Conservation (phyloP, 2,329 filamentous ascomycete species). For the Sarocladiaceae sp. region DNA sequence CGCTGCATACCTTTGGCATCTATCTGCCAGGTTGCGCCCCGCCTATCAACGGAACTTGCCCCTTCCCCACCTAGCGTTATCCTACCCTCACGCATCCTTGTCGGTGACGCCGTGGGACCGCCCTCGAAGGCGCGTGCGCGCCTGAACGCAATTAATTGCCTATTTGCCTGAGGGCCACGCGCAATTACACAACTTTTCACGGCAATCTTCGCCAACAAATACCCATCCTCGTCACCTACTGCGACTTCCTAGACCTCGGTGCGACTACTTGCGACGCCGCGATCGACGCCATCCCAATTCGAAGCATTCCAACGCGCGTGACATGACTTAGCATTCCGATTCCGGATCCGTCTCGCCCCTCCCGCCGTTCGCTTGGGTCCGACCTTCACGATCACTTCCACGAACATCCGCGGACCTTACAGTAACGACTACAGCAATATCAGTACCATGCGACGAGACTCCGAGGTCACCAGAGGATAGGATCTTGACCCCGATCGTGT, state of each 20-base stretch:
- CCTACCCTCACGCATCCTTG: conserved; percentile 5
- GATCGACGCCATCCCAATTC: neutral
- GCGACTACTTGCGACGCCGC: neutral
- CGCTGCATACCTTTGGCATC: too few relatives aligned
- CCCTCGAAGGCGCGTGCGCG: neutral
- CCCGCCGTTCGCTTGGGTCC: neutral
- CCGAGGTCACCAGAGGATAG: neutral
- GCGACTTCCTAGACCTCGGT: neutral
- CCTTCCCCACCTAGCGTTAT: neutral
- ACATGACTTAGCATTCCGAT: conserved; percentile 8
- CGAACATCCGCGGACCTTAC: neutral
- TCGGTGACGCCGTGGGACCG: conserved; percentile 8
- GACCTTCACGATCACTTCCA: neutral
- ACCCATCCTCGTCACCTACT: neutral
- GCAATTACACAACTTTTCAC: neutral
- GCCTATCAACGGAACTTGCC: neutral
- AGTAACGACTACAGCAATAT: neutral
- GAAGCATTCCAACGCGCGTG: conserved; percentile 5
- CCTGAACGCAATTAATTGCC: conserved; percentile 8
- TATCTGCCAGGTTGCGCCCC: neutral
- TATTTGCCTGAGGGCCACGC: conserved; percentile 4
- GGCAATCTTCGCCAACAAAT: neutral
- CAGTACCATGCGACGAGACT: neutral
- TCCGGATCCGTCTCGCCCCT: conserved; percentile 6
- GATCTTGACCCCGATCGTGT: neutral